Percentiles rank a stretch among this genome's conserved stretches.
These are phyloP conservation scores for Malus orientalis DNA, from an alignment of 306 rosid genomes.

Conservation along the genomic window DNA sequence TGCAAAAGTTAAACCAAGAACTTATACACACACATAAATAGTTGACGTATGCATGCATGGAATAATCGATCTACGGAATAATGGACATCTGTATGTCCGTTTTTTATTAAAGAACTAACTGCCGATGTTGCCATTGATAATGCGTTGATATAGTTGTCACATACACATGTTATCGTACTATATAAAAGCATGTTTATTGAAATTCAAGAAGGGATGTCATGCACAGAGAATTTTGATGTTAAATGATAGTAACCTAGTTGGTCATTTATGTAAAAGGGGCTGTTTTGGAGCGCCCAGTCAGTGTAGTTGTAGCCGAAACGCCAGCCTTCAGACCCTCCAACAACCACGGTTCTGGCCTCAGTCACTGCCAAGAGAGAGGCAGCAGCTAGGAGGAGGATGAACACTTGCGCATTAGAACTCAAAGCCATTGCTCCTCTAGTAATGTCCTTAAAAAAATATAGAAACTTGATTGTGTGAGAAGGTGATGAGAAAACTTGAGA, in stretches of 20 bases:
- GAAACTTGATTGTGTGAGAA: not conserved
- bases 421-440: not conserved
- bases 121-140: not conserved
- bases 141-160: not conserved
- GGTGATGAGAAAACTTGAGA: not conserved
- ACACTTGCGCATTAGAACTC: constrained; percentile 9
- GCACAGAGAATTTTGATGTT: not conserved
- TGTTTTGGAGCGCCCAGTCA: constrained; percentile 44
- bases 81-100: not conserved
- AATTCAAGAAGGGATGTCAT: not conserved
- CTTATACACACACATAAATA: not conserved
- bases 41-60: not conserved
- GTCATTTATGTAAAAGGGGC: constrained; percentile 54
- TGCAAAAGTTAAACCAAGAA: constrained; percentile 9
- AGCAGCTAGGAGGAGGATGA: constrained; percentile 23
- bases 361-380: constrained; percentile 12
- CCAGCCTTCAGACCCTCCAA: constrained; percentile 69
- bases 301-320: constrained; percentile 59
- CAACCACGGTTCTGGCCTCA: constrained; percentile 37
- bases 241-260: constrained; percentile 28
- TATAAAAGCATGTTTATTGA: not conserved
- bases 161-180: no score
- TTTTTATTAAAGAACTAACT: not conserved
- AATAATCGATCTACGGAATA: not conserved
- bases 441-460: not conserved